Evolutionary conservation across 2,329 filamentous ascomycete species (phyloP).

Genomic region (Penicillium sp.): DNA sequence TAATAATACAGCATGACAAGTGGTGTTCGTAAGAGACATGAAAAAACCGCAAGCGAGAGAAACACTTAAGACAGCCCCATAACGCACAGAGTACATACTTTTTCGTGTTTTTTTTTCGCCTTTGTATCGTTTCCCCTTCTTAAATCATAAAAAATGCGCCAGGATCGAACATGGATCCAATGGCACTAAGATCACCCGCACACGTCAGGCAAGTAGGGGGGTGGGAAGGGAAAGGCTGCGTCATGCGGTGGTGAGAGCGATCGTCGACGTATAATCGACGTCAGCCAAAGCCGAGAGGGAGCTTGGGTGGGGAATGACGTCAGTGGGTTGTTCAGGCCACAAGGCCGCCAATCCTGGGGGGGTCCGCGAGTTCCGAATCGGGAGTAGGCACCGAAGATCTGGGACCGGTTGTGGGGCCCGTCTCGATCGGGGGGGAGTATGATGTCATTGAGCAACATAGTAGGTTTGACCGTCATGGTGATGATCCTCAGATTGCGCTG

Average conservation of each 20-base stretch:
- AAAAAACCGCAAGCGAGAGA: slow-evolving; percentile 23
- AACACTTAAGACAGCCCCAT: slow-evolving; percentile 18
- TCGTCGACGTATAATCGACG: slow-evolving; percentile 25
- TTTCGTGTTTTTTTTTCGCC: slow-evolving; percentile 5
- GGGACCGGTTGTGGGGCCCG: slow-evolving; percentile 8
- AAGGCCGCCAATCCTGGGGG: slow-evolving; percentile 15
- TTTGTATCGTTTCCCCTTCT: slow-evolving; percentile 4
- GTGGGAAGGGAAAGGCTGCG: slow-evolving; percentile 10
- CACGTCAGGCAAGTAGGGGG: slow-evolving; percentile 19
- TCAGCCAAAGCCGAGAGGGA: slow-evolving; percentile 15
- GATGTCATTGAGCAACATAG: slow-evolving; percentile 19
- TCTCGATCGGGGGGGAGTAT: slow-evolving; percentile 7
- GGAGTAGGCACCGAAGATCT: slow-evolving; percentile 20
- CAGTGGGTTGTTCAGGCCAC: slow-evolving; percentile 16
- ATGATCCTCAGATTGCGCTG: slow-evolving; percentile 17
- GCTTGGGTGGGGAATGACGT: slow-evolving; percentile 7
- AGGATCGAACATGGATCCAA: slow-evolving; percentile 16
- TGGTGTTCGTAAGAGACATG: slow-evolving; percentile 24
- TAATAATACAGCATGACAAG: slow-evolving; percentile 26
- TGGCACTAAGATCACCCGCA: slow-evolving; percentile 17
- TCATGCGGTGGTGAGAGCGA: slow-evolving; percentile 19
- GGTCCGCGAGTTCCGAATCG: slow-evolving; percentile 10
- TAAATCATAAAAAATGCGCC: slow-evolving; percentile 9
- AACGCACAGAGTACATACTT: slow-evolving; percentile 19
- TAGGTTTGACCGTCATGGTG: slow-evolving; percentile 21